A percentile compares a stretch with the other conserved stretches of the same genome.
These are phyloP conservation scores for Sarcocystis neurona DNA, from an alignment of 169 alveolate genomes.

Conservation along the genomic window DNA sequence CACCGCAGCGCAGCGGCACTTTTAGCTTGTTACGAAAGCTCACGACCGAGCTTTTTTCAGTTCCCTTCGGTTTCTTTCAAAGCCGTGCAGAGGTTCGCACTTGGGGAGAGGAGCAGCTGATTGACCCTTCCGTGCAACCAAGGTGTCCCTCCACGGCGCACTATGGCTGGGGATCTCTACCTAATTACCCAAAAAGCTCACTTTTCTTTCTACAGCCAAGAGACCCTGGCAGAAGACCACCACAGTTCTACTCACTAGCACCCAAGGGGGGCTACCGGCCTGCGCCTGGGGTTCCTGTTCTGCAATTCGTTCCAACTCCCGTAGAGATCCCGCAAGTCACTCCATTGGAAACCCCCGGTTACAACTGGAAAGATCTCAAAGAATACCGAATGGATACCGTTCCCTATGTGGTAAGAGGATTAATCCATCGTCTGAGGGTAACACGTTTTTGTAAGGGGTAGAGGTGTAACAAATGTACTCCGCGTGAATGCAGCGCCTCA, in stretches of 20 bases:
- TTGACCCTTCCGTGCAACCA: slow-evolving; percentile 62
- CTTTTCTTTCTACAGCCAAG: neutral
- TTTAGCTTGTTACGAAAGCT: too few species aligned
- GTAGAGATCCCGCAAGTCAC: neutral
- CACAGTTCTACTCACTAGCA: neutral
- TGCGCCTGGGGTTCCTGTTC: neutral
- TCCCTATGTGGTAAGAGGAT: slow-evolving; percentile 43
- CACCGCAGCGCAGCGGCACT: too few species aligned
- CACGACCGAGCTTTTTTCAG: too few species aligned
- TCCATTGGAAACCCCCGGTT: neutral
- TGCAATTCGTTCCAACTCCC: neutral
- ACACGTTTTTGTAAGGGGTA: too few species aligned
- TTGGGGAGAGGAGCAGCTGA: slow-evolving; percentile 38
- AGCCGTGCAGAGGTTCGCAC: slow-evolving; percentile 57
- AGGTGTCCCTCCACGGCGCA: too few species aligned
- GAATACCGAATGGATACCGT: slow-evolving; percentile 29
- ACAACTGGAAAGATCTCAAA: slow-evolving; percentile 22
- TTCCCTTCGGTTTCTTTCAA: slow-evolving; percentile 42
- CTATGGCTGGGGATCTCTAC: too few species aligned
- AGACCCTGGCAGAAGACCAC: neutral
- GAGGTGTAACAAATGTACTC: too few species aligned
- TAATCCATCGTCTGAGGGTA: too few species aligned
- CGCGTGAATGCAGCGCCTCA: too few species aligned
- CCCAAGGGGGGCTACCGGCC: slow-evolving; percentile 7
- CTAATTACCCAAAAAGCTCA: too few species aligned